A percentile compares a stretch with the other conserved stretches of the same genome.
These are phyloP conservation scores for Colletotrichum sublineola DNA, from an alignment of 2,329 filamentous ascomycete genomes.

Conservation along the genomic window DNA sequence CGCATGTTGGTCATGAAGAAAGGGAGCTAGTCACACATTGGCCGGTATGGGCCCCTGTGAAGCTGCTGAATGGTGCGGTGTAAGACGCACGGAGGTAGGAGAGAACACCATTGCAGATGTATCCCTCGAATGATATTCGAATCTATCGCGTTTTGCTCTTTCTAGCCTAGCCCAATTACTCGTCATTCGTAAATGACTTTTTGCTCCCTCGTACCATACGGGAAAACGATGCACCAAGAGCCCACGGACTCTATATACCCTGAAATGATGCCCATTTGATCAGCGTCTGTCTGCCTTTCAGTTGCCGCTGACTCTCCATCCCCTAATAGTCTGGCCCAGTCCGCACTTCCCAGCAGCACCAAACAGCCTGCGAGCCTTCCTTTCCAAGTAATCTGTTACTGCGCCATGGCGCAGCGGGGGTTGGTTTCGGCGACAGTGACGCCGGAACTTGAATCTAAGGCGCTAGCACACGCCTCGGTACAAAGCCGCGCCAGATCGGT, in stretches of 20 bases:
- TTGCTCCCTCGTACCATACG: slow-evolving; percentile 15
- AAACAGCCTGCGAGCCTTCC: slow-evolving; percentile 12
- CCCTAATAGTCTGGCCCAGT: background rate
- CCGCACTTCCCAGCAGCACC: slow-evolving; percentile 18
- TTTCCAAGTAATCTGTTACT: slow-evolving; percentile 3
- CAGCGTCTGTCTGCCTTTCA: slow-evolving; percentile 14
- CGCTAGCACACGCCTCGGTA: slow-evolving; percentile 23
- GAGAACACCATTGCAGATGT: background rate
- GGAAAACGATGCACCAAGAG: background rate
- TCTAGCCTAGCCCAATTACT: slow-evolving; percentile 1
- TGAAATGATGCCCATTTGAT: slow-evolving; percentile 12
- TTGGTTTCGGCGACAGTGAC: slow-evolving; percentile 19
- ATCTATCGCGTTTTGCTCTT: slow-evolving; percentile 24
- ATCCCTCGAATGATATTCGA: slow-evolving; percentile 1
- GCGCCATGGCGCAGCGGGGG: slow-evolving; percentile 19
- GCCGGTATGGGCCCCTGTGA: background rate
- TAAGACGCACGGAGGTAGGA: background rate
- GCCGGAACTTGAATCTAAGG: background rate
- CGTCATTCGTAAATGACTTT: slow-evolving; percentile 20
- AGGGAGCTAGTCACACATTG: background rate
- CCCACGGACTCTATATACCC: slow-evolving; percentile 5
- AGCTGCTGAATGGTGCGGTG: no score
- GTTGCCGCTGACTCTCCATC: slow-evolving; percentile 4
- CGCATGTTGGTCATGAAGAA: background rate
- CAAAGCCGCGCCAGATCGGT: slow-evolving; percentile 22